Evolutionary conservation across 495 filamentous ascomycete species (phyloP).

Genomic region (Podospora pseudopauciseta): DNA sequence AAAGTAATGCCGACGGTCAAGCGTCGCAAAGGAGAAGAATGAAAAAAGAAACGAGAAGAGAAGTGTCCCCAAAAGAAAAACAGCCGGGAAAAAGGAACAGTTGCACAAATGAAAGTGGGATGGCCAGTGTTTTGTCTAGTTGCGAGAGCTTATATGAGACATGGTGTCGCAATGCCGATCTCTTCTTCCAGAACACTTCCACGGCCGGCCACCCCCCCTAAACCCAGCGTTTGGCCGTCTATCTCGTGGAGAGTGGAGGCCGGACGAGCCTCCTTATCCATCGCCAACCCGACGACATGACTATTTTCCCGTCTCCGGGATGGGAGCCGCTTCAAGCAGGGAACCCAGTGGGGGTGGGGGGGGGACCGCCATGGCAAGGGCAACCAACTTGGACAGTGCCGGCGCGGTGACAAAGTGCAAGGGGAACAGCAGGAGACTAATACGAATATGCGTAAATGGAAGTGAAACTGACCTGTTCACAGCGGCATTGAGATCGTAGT

Average conservation of each 20-base stretch:
- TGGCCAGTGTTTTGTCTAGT: conserved; percentile 14
- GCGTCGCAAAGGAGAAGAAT: not conserved
- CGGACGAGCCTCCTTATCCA: not conserved
- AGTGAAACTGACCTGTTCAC: conserved; percentile 45
- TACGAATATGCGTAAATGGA: conserved; percentile 12
- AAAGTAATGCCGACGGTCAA: not conserved
- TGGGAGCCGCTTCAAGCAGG: not conserved
- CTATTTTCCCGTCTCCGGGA: not conserved
- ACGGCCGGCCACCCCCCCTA: conserved; percentile 2
- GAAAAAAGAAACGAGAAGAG: conserved; percentile 4
- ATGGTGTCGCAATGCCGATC: conserved; percentile 33
- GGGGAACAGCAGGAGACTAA: not conserved
- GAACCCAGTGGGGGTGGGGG: conserved; percentile 1
- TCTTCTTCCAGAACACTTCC: conserved; percentile 20
- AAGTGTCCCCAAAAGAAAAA: not conserved
- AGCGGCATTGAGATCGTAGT: conserved; percentile 50
- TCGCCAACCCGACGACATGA: conserved; percentile 5
- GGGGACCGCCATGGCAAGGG: not conserved
- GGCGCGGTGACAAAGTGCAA: not conserved
- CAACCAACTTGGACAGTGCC: not conserved
- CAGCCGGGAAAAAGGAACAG: conserved; percentile 1
- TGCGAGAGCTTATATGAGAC: conserved; percentile 26
- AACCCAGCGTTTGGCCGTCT: not conserved
- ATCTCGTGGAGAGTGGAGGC: not conserved
- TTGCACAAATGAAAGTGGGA: conserved; percentile 9